Evolutionary conservation across 805 yeast species (phyloP).

Genomic region (Saturnispora ahearnii): DNA sequence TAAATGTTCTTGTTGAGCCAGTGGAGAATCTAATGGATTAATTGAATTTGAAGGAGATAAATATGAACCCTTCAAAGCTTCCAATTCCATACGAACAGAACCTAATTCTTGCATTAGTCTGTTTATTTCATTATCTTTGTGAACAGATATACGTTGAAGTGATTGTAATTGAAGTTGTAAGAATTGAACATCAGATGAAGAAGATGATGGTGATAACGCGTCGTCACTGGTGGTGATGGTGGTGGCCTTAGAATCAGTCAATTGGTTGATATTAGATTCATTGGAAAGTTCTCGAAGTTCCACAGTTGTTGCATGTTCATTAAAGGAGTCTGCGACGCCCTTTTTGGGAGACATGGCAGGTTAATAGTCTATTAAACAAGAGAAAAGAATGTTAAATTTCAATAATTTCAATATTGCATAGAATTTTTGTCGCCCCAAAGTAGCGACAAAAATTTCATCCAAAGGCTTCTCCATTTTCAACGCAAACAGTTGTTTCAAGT

Average conservation of each 20-base stretch:
- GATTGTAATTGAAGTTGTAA: not conserved
- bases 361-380: not conserved
- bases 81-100: not conserved
- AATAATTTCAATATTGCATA: not conserved
- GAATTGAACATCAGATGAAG: too few species aligned
- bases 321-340: not conserved
- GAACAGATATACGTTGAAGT: not conserved
- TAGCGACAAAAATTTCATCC: not conserved
- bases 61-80: not conserved
- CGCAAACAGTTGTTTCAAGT: not conserved
- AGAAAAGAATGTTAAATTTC: not conserved
- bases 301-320: not conserved
- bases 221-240: too few species aligned
- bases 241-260: not conserved
- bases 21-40: slow-evolving; percentile 22
- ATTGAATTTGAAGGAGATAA: not conserved
- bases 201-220: too few species aligned
- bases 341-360: not conserved
- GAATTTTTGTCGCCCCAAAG: not conserved
- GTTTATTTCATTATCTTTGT: not conserved
- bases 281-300: not conserved
- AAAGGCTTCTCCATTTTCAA: not conserved
- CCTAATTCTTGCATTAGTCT: not conserved
- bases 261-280: not conserved
- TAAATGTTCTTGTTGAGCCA: slow-evolving; percentile 15